These are phyloP conservation scores for Penicillium sp. DNA, from an alignment of 2,329 filamentous ascomycete genomes.

Conservation along the genomic window DNA sequence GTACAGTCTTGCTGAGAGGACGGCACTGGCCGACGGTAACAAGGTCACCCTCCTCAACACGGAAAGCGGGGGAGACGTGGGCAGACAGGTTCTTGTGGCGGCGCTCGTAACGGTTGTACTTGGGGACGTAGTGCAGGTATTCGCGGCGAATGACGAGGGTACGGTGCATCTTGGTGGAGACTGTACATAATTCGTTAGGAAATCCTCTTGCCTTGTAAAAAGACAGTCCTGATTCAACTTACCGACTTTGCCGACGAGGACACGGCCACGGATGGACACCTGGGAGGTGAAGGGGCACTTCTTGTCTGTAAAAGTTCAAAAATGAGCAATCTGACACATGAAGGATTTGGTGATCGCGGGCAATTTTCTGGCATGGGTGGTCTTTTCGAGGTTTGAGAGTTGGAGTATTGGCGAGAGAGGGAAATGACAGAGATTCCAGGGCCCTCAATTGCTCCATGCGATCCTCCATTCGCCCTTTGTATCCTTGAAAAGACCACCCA, in stretches of 20 bases:
- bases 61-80: constrained; percentile 99
- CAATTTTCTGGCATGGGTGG: constrained; percentile 10
- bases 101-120: constrained; percentile 99
- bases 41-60: constrained; percentile 99
- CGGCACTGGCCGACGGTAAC: constrained; percentile 99
- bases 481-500: constrained; percentile 21
- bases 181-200: constrained; percentile 31
- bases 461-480: constrained; percentile 8
- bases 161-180: constrained; percentile 99
- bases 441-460: constrained; percentile 7
- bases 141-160: constrained; percentile 98
- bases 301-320: constrained; percentile 70
- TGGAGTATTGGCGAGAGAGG: neutral
- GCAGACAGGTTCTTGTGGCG: constrained; percentile 99
- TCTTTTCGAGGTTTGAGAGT: constrained; percentile 12
- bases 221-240: constrained; percentile 12
- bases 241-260: constrained; percentile 90
- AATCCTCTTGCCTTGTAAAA: neutral
- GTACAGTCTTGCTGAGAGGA: constrained; percentile 98
- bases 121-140: constrained; percentile 99
- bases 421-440: neutral
- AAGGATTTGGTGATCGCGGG: neutral
- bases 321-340: constrained; percentile 28
- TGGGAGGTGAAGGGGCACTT: constrained; percentile 99
- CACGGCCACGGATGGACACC: constrained; percentile 99